phyloP scores from a whole-genome alignment of 176 grass and related monocot species.

The Eleusine coracana region DNA sequence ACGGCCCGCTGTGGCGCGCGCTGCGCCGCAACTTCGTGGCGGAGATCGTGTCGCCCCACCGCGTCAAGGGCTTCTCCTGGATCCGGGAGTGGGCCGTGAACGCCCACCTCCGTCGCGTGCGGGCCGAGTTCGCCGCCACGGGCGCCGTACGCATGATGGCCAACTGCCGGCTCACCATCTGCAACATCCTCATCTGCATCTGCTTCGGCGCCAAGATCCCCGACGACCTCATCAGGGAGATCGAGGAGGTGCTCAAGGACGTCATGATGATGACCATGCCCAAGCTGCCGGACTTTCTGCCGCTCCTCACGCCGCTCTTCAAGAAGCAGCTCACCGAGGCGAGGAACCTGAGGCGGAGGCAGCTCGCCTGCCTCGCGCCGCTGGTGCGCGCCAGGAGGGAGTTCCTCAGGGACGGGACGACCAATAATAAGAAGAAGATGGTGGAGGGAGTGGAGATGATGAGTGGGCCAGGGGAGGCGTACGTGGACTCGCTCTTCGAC shows the following conservation, averaged over 20 bases:
- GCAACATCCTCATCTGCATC: conserved; percentile 97
- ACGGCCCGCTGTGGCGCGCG: conserved; percentile 85
- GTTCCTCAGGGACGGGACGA: conserved; percentile 56
- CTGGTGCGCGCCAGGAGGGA: conserved; percentile 66
- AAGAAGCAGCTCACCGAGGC: conserved; percentile 61
- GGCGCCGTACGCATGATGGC: conserved; percentile 62
- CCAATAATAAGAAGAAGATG: background rate
- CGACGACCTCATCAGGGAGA: conserved; percentile 65
- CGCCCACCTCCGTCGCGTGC: conserved; percentile 74
- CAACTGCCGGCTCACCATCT: conserved; percentile 84
- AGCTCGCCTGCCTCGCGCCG: conserved; percentile 74
- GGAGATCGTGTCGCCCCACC: conserved; percentile 77
- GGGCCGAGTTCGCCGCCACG: conserved; percentile 43
- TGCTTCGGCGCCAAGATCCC: conserved; percentile 93
- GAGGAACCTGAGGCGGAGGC: conserved; percentile 53
- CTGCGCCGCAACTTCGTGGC: conserved; percentile 93
- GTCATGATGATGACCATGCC: conserved; percentile 91
- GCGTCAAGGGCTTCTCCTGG: conserved; percentile 80
- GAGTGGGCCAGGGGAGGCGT: conserved; percentile 78
- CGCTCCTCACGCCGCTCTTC: conserved; percentile 80
- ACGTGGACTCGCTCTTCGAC: conserved; percentile 91
- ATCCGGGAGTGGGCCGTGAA: conserved; percentile 90
- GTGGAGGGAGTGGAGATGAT: conserved; percentile 64
- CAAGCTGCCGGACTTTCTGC: conserved; percentile 91
- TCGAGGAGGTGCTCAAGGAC: conserved; percentile 97